phyloP scores from a whole-genome alignment of 208 protist species.

The Herpetomonas samuelpessoai region DNA sequence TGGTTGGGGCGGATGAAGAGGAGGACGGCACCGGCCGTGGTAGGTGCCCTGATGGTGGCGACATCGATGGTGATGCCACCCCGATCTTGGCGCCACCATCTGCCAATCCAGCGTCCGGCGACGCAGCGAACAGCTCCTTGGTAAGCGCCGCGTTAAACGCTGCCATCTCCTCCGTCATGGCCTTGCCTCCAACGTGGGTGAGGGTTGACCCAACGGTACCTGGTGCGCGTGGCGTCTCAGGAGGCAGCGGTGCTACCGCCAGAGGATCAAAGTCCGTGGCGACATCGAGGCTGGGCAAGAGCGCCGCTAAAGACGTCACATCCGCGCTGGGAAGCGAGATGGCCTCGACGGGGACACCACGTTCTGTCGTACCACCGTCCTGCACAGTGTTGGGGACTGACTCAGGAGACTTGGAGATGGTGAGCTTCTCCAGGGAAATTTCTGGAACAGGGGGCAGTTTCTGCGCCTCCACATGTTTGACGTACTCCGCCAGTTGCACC shows the following conservation, averaged over 20 bases:
- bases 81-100: background rate
- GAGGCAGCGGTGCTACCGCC: conserved; percentile 14
- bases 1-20: background rate
- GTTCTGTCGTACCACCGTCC: background rate
- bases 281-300: conserved; percentile 6
- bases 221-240: background rate
- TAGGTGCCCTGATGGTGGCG: too few species aligned
- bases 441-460: background rate
- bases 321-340: background rate
- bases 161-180: background rate
- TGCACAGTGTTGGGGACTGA: background rate
- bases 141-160: background rate
- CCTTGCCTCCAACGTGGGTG: background rate
- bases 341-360: background rate
- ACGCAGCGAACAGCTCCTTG: background rate
- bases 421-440: background rate
- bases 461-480: background rate
- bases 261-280: conserved; percentile 22
- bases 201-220: background rate
- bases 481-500: background rate
- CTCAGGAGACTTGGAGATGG: background rate
- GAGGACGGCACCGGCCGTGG: too few species aligned
- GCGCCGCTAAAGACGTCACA: too few species aligned
- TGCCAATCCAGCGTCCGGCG: background rate
- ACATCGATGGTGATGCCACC: too few species aligned